Evolutionary conservation across 345 rosid genomes (phyloP).

Genomic region (Citrus reticulata): DNA sequence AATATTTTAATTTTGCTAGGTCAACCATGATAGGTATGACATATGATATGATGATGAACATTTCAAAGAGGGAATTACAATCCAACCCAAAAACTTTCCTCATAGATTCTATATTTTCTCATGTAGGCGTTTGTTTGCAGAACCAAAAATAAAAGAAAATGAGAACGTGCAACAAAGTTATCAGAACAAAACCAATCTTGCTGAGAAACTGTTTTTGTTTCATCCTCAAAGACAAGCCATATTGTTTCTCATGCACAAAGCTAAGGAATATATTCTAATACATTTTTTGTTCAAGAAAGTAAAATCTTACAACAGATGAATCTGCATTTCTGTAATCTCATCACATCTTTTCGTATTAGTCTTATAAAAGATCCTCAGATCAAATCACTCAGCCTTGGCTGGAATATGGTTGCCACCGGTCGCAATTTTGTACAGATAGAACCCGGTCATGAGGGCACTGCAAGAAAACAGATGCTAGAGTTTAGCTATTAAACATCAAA

Average conservation of each 20-base stretch:
- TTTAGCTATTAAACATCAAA: constrained; percentile 7
- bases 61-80: not conserved
- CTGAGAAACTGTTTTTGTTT: not conserved
- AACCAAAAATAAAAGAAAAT: not conserved
- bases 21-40: no score
- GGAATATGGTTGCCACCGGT: constrained; percentile 86
- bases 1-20: no score
- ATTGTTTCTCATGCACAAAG: not conserved
- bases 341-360: not conserved
- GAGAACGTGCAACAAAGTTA: not conserved
- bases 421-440: constrained; percentile 75
- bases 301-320: not conserved
- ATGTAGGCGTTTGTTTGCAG: not conserved
- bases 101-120: not conserved
- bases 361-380: not conserved
- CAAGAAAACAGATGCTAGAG: constrained; percentile 24
- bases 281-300: not conserved
- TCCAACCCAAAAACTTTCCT: not conserved
- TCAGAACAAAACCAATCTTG: not conserved
- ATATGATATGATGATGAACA: no score
- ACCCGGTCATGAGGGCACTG: constrained; percentile 89
- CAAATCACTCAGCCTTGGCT: constrained; percentile 61
- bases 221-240: not conserved
- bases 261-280: not conserved
- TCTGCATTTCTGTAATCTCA: not conserved